Conservation (phyloP, 805 yeast genomes). For the Ogataea saltuana region DNA sequence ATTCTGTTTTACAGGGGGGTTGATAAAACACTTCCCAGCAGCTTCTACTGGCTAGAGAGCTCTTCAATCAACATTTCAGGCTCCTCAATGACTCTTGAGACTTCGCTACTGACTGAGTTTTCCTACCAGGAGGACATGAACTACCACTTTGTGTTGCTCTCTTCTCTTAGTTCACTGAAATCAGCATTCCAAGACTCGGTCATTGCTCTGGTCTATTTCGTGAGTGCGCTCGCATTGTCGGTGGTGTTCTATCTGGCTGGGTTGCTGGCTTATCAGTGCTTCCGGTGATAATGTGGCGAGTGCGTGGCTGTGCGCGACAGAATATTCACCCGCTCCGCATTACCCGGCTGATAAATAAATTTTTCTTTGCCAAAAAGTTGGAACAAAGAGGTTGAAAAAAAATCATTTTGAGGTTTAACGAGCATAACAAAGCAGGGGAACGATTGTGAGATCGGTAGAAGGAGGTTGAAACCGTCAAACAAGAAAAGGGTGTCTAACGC, state of each 20-base stretch:
- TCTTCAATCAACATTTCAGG: too few relatives aligned
- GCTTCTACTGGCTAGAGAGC: too few relatives aligned
- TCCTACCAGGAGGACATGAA: background rate
- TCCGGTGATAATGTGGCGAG: background rate
- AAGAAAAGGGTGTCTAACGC: constrained; percentile 3
- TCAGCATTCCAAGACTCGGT: background rate
- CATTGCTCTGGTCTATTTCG: background rate
- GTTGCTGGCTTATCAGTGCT: background rate
- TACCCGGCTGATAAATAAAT: constrained; percentile 3
- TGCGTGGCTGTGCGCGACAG: background rate
- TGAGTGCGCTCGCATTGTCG: background rate
- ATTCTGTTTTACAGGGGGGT: background rate
- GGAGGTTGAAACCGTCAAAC: background rate
- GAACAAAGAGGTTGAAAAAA: constrained; percentile 1
- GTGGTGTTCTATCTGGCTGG: background rate
- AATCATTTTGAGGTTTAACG: background rate
- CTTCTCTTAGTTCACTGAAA: background rate
- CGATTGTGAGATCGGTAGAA: background rate
- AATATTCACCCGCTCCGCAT: too few relatives aligned
- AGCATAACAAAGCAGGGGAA: background rate
- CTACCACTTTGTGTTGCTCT: constrained; percentile 1
- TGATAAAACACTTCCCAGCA: background rate
- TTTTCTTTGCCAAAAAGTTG: constrained; percentile 1
- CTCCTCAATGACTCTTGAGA: too few relatives aligned
- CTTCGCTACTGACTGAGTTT: too few relatives aligned